These are phyloP conservation scores for Penicillium atrosanguineum DNA, from an alignment of 495 filamentous ascomycete species.

Conservation along the genomic window DNA sequence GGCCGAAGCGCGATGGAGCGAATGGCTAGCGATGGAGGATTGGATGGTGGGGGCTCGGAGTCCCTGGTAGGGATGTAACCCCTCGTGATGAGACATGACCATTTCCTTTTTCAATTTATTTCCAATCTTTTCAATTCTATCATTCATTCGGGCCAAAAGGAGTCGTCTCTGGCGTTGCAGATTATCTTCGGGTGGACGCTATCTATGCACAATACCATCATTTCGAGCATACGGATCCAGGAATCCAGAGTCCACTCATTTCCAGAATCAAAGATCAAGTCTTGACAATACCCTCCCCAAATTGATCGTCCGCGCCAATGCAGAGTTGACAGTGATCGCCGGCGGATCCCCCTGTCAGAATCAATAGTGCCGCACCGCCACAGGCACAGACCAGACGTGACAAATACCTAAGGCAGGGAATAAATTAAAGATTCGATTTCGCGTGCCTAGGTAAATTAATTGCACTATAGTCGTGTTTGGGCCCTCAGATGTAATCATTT, in stretches of 20 bases:
- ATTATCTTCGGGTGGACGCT: slow-evolving; percentile 2
- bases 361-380: slow-evolving; percentile 32
- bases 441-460: not conserved
- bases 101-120: slow-evolving; percentile 11
- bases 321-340: slow-evolving; percentile 20
- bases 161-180: slow-evolving; percentile 14
- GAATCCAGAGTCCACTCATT: not conserved
- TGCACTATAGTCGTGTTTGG: not conserved
- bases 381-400: slow-evolving; percentile 22
- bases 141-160: slow-evolving; percentile 10
- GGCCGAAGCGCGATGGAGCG: slow-evolving; percentile 79
- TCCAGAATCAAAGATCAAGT: not conserved
- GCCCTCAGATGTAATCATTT: not conserved
- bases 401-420: slow-evolving; percentile 18
- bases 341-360: slow-evolving; percentile 16
- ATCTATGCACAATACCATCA: not conserved
- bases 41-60: slow-evolving; percentile 81
- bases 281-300: not conserved
- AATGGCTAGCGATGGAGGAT: slow-evolving; percentile 93
- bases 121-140: slow-evolving; percentile 4
- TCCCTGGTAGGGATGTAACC: slow-evolving; percentile 40
- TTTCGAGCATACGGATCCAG: not conserved
- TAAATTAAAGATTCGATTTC: not conserved
- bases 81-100: slow-evolving; percentile 25
- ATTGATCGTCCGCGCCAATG: slow-evolving; percentile 12